Evolutionary conservation across 768 basidiomycete genomes (phyloP).

Genomic region (Suillus bovinus): DNA sequence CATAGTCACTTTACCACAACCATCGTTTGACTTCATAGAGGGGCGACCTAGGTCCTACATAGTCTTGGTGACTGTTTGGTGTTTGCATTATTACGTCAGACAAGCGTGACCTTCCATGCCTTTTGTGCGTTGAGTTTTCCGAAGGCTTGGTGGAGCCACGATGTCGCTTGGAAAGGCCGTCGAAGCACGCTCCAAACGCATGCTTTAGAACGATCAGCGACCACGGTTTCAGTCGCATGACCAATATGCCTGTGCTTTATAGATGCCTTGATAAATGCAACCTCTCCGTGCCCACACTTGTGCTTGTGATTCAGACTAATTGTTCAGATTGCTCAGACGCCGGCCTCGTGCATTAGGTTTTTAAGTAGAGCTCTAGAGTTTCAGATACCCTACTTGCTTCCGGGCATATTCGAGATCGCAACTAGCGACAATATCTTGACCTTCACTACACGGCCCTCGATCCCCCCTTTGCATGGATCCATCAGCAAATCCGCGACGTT

Average conservation of each 20-base stretch:
- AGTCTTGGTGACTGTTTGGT: neutral
- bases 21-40: neutral
- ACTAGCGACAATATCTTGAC: neutral
- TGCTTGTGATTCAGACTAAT: conserved; percentile 30
- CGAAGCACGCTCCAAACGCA: conserved; percentile 27
- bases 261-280: conserved; percentile 13
- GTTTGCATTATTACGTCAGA: conserved; percentile 6
- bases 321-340: conserved; percentile 22
- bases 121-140: neutral
- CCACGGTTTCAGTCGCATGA: conserved; percentile 21
- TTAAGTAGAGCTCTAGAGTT: neutral
- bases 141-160: conserved; percentile 6
- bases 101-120: neutral
- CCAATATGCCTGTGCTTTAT: conserved; percentile 22
- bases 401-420: neutral
- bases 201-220: conserved; percentile 23
- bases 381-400: neutral
- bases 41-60: no score
- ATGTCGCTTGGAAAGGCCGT: conserved; percentile 8
- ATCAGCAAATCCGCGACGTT: conserved; percentile 30
- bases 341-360: conserved; percentile 28
- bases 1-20: neutral
- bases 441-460: neutral
- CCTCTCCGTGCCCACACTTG: conserved; percentile 11
- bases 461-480: conserved; percentile 19